Evolutionary conservation across 768 basidiomycete species (phyloP), one percentile per base, ranked within the genome.

Genomic region (Pulveroboletus ravenelii): DNA sequence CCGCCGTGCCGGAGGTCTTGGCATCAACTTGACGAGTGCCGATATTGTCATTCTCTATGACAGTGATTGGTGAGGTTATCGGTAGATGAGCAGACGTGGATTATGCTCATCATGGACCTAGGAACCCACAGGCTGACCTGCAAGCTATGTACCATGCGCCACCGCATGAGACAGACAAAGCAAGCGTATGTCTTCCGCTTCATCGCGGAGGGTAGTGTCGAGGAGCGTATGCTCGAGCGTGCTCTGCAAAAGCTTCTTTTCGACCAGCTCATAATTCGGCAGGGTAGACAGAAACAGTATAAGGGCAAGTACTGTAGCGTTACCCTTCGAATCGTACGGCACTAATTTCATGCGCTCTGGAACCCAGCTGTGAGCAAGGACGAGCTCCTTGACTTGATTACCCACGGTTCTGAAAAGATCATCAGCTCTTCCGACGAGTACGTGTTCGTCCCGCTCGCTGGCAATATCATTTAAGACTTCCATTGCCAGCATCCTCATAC

Each of bases 51-150:
- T 98, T 0, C 73, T 98, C 6, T 98, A 96, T 56, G 96, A 99
- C 61, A 91, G 87, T 55, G 95, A 99, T 67, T 98, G 95, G 94
- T 87, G 52, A 23, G 76, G 64, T 37, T 15, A 9, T 7, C 23
- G 23, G 29, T 48, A 10, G 12, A 25, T 23, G 23, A 23, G 23
- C 29, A 6, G 27, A 12, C 29, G 25, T 23, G n/a, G 46, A 12
- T n/a, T 5, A 6, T 29, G 12, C 49, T 55, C n/a, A 61, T 44
- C 41, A 20, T 23, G 41, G 7, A 38, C 15, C 57, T 36, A 92
- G 88, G 93, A 99, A 98, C 68, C 94, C 96, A 2, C 96, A 99
- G 72, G 96, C 95, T 2, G 96, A 98, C 74, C 70, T 99, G 40
- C 96, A 99, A 66, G 96, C 96, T 6, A 96, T 96, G 95, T 93